Percentiles rank a stretch among this genome's conserved stretches.
Evolutionary conservation across 352 stramenopile genomes (phyloP).

Genomic region (Phytophthora meadii): DNA sequence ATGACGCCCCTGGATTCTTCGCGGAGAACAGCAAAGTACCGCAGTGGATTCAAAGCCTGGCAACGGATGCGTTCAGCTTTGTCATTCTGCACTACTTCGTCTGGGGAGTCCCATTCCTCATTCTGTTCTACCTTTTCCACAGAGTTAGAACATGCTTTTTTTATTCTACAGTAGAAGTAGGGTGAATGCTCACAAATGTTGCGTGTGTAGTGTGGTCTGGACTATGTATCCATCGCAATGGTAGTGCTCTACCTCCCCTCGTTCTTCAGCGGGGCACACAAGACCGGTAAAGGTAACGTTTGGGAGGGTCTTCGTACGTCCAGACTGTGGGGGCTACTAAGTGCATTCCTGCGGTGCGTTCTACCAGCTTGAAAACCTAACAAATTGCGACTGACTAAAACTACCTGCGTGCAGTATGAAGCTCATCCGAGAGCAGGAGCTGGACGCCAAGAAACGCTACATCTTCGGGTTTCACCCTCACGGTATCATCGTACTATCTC

Average conservation of each 20-base stretch:
- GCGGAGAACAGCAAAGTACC: slow-evolving; percentile 32
- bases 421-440: slow-evolving; percentile 47
- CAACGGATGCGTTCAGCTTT: slow-evolving; percentile 47
- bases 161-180: too few relatives aligned
- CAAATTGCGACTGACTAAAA: background rate
- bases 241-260: slow-evolving; percentile 54
- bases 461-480: slow-evolving; percentile 65
- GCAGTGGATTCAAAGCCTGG: slow-evolving; percentile 30
- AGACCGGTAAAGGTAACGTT: slow-evolving; percentile 40
- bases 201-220: slow-evolving; percentile 30
- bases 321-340: slow-evolving; percentile 44
- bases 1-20: slow-evolving; percentile 45
- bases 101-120: slow-evolving; percentile 40
- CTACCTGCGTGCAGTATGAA: slow-evolving; percentile 22
- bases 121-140: slow-evolving; percentile 48
- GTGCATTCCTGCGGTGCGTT: slow-evolving; percentile 40
- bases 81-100: slow-evolving; percentile 59
- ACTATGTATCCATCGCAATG: slow-evolving; percentile 40
- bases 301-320: slow-evolving; percentile 47
- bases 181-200: background rate
- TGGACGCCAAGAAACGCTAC: slow-evolving; percentile 46
- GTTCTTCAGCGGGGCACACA: slow-evolving; percentile 53
- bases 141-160: slow-evolving; percentile 1
- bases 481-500: slow-evolving; percentile 60
- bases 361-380: background rate